phyloP scores from a whole-genome alignment of 768 basidiomycete species.

The Leucocoprinus birnbaumii region DNA sequence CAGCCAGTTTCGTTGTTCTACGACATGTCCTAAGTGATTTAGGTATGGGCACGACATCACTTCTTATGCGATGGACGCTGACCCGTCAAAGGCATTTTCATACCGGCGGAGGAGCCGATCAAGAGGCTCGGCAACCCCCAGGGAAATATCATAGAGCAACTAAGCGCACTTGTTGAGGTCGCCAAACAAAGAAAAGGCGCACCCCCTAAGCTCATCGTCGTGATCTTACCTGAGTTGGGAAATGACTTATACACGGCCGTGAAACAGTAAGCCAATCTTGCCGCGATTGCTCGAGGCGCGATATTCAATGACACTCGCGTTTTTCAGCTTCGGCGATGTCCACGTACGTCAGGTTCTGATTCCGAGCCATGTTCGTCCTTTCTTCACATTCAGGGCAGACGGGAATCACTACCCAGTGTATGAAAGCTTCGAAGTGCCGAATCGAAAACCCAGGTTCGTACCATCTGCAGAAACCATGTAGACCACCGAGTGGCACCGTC shows the following conservation, averaged over 20 bases:
- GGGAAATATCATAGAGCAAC: slow-evolving; percentile 30
- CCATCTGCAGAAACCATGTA: neutral
- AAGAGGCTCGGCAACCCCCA: neutral
- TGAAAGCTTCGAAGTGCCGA: slow-evolving; percentile 59
- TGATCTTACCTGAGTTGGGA: slow-evolving; percentile 37
- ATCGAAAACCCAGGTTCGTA: slow-evolving; percentile 43
- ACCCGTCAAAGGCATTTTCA: slow-evolving; percentile 53
- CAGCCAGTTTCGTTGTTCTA: slow-evolving; percentile 53
- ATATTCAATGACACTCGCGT: neutral
- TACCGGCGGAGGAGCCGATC: neutral
- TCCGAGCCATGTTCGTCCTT: neutral
- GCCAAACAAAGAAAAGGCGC: slow-evolving; percentile 33
- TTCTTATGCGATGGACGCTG: slow-evolving; percentile 26
- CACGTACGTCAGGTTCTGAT: slow-evolving; percentile 16
- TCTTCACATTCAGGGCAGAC: slow-evolving; percentile 29
- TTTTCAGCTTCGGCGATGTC: slow-evolving; percentile 61
- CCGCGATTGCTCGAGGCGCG: neutral
- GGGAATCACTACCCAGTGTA: slow-evolving; percentile 78
- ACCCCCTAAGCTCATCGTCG: slow-evolving; percentile 56
- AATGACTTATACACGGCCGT: slow-evolving; percentile 13
- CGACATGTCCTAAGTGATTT: slow-evolving; percentile 29
- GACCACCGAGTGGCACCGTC: neutral
- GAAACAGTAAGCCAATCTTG: slow-evolving; percentile 11
- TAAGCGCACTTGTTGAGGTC: slow-evolving; percentile 45
- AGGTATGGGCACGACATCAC: slow-evolving; percentile 45